These are phyloP conservation scores for Clarireedia hainanense DNA, from an alignment of 2,329 filamentous ascomycete species.

Conservation along the genomic window DNA sequence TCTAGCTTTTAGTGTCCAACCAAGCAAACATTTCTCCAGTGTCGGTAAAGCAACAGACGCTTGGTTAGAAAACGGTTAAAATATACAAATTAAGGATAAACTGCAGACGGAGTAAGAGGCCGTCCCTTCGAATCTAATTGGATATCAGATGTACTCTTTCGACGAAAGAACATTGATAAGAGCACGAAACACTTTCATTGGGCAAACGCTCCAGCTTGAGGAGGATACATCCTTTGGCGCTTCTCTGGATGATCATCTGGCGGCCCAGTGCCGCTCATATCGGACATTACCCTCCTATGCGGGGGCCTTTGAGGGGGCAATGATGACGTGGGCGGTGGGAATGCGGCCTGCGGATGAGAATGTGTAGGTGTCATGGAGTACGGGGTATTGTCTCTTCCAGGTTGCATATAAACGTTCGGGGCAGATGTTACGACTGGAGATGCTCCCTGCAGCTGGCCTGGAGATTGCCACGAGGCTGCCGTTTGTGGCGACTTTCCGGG, in stretches of 20 bases:
- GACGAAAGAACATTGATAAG: not conserved
- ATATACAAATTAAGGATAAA: constrained; percentile 7
- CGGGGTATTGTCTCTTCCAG: constrained; percentile 22
- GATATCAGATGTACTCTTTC: not conserved
- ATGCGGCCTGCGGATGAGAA: constrained; percentile 18
- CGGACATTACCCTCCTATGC: constrained; percentile 26
- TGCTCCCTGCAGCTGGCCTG: constrained; percentile 24
- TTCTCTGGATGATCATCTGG: constrained; percentile 27
- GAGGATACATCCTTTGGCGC: constrained; percentile 27
- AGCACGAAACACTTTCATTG: constrained; percentile 10
- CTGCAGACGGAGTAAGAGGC: not conserved
- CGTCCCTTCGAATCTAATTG: not conserved
- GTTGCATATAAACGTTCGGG: constrained; percentile 21
- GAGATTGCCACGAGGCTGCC: constrained; percentile 27
- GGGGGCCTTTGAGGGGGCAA: constrained; percentile 15
- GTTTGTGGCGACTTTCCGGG: constrained; percentile 29
- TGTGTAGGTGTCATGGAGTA: constrained; percentile 27
- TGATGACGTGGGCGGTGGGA: constrained; percentile 14
- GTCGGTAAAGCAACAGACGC: not conserved
- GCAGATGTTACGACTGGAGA: constrained; percentile 24
- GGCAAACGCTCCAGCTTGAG: constrained; percentile 16
- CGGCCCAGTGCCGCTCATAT: constrained; percentile 21
- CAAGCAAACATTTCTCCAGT: not conserved
- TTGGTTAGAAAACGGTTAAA: not conserved
- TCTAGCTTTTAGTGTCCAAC: constrained; percentile 1